Base-by-base conservation (phyloP, 768 basidiomycete genomes). In the Cyathus striatus region DNA sequence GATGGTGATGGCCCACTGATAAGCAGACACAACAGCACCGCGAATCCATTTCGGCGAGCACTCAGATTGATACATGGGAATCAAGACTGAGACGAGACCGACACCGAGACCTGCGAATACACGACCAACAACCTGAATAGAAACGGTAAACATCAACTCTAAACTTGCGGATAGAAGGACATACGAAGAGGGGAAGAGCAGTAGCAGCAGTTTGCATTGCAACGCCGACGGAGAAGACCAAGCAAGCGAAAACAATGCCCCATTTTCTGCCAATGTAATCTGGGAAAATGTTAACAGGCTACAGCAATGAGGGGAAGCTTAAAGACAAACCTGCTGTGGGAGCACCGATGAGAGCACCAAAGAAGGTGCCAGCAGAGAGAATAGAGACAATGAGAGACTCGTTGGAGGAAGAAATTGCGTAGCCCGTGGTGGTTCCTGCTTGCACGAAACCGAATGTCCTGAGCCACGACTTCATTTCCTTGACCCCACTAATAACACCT, bases 301-400 rank as follows among this genome's bases (percentile, higher is more conserved):
- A 18, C 9, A 18, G 10, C 10, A 36, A 30, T n/a, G 20, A 36
- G 20, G 13, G 9, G 20, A 18, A 36, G 9, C 9, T 36, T 14
- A 18, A 18, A 36, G 17, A 41, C 47, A 41, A 43, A 56, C 62
- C 67, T 35, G 51, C 80, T 45, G 64, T 51, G 14, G 63, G 64
- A 32, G 53, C 68, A 13, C 61, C 64, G n/a, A 66, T 42, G 22
- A 87, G 70, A 14, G 79, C 79, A 57, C 82, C 88, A 47, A 87
- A 83, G 73, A 91, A 89, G 21, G 88, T 91, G 43, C 89, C 90
- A 12, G 85, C 87, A 6, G 88, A 90, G 20, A 90, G 78, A 55
- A 88, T 84, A 24, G 79, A 81, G 12, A 36, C 65, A 21, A 71
- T 61, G 26, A 72, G 57, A 34, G 64, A 67, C 36, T 70, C 64